A percentile compares a stretch with the other conserved stretches of the same genome.
Evolutionary conservation across 73 alveolate genomes (phyloP).

Genomic region (Tetrahymena malaccensis): DNA sequence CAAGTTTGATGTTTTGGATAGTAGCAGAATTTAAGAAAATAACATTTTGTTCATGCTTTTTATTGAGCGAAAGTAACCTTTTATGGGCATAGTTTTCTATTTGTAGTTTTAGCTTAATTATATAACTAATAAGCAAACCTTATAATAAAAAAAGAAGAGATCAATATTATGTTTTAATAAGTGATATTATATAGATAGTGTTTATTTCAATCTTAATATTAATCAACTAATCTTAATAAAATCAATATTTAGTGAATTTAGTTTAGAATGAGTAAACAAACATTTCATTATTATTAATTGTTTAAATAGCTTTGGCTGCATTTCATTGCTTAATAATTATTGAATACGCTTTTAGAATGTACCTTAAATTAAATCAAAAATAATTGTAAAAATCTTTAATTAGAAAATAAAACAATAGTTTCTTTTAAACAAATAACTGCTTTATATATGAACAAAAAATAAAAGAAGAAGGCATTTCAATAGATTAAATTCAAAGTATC

Average conservation of each 20-base stretch:
- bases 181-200: neutral
- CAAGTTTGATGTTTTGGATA: neutral
- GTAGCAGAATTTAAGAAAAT: neutral
- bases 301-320: neutral
- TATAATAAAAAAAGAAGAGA: neutral
- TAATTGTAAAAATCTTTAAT: neutral
- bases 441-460: neutral
- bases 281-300: no score
- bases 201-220: neutral
- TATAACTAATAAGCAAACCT: neutral
- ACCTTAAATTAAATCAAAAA: neutral
- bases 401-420: neutral
- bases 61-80: neutral
- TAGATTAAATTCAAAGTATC: no score
- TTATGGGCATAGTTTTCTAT: neutral
- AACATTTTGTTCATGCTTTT: neutral
- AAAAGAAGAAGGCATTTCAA: neutral
- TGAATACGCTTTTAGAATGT: neutral
- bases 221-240: neutral
- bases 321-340: neutral
- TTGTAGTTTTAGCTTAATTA: neutral
- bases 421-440: neutral
- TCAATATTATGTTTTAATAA: neutral
- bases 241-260: neutral
- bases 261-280: neutral